Base-by-base conservation (phyloP, 2,329 filamentous ascomycete genomes). In the Aspergillus intermedius region DNA sequence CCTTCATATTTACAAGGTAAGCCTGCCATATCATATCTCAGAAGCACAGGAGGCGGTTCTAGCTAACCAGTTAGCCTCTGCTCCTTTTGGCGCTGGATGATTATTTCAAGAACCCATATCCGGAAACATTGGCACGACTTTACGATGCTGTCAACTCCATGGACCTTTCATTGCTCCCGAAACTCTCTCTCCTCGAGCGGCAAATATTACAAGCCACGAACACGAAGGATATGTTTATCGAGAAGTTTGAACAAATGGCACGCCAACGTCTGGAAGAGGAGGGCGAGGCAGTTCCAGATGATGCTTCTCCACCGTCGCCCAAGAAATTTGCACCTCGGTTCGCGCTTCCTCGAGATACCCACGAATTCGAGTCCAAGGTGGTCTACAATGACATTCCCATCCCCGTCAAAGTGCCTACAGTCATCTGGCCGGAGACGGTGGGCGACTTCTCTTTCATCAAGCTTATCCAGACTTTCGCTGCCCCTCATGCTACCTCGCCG, bases 391-490 rank as follows among this genome's bases (percentile, higher is more conserved):
- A 90, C 54, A 93, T 97, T 48, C 91, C 91, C 0, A 91, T 98
- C 23, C 93, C 93, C 1, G 89, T 98, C 73, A 97, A 97, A 71
- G 86, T 98, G 6, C 93, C 93, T 0, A 91, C 91, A 3, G 91
- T 93, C 9, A 81, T 95, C 49, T 91, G 91, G 74, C 88, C 91
- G 2, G 93, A 98, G 74, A 96, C 88, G 0, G 93, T 98, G 13
- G 93, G 93, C 53, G 93, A 98, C 71, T 98, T 98, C 65, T 97
- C 91, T 34, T 78, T 98, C 49, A 87, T 98, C 72, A 97, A 97
- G 68, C 82, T 98, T 47, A 95, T 98, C 56, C 90, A 95, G 60
- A 95, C 88, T 47, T 97, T 97, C 68, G 88, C 88, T 40, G 83
- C 84, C 9, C 78, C 87, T 15, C 91, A 97, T 67, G 73, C 83